phyloP scores from a whole-genome alignment of 306 rosid genomes.

The Carpinus fangiana region DNA sequence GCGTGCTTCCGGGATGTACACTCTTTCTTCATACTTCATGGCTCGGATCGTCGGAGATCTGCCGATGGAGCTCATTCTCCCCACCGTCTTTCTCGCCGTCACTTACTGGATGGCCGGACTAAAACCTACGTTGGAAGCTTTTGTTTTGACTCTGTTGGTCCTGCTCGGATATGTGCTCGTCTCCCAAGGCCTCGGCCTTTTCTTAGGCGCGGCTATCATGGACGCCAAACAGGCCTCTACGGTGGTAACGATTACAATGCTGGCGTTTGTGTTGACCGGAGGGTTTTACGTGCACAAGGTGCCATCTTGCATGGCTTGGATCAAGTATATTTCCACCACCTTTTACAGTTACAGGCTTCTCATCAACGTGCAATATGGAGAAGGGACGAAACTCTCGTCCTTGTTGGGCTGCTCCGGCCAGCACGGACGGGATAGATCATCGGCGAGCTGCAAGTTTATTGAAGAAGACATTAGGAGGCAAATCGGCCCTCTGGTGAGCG shows the following conservation, averaged over 20 bases:
- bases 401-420: constrained; percentile 53
- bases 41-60: constrained; percentile 80
- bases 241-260: constrained; percentile 76
- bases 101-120: constrained; percentile 87
- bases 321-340: constrained; percentile 74
- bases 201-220: constrained; percentile 84
- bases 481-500: constrained; percentile 54
- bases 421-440: background rate
- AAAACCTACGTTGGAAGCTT: constrained; percentile 58
- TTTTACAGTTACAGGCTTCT: constrained; percentile 70
- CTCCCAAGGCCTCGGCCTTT: constrained; percentile 93
- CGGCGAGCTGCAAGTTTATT: constrained; percentile 56
- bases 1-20: constrained; percentile 83
- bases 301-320: constrained; percentile 74
- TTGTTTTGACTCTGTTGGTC: constrained; percentile 51
- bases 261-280: constrained; percentile 83
- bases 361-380: constrained; percentile 70
- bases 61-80: constrained; percentile 94
- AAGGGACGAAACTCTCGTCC: constrained; percentile 52
- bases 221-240: constrained; percentile 93
- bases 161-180: constrained; percentile 74
- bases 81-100: constrained; percentile 59
- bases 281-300: constrained; percentile 87
- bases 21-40: constrained; percentile 73
- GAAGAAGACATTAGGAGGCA: constrained; percentile 84